phyloP scores from a whole-genome alignment of 176 grass and related monocot species.

The Triticum dicoccoides region DNA sequence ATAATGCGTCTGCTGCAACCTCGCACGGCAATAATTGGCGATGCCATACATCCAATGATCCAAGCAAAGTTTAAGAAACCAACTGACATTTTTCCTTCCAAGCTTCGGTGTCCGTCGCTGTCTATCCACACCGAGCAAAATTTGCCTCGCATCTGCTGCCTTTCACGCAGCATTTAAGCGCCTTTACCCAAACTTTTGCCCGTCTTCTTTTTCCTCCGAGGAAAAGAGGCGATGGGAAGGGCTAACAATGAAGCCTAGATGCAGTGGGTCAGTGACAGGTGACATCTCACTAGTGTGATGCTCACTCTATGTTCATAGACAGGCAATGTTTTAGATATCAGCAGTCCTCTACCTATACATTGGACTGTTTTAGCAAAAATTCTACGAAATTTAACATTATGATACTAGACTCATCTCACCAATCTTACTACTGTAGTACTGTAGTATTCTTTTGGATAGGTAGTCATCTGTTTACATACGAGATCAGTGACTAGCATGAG shows the following conservation, averaged over 20 bases:
- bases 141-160: not conserved
- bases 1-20: not conserved
- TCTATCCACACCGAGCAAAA: not conserved
- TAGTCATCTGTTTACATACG: not conserved
- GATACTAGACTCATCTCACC: not conserved
- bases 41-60: not conserved
- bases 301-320: too few species aligned
- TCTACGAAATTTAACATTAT: not conserved
- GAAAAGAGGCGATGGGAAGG: not conserved
- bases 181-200: not conserved
- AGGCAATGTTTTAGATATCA: too few species aligned
- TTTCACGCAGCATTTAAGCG: constrained; percentile 9
- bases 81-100: not conserved
- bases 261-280: not conserved
- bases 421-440: not conserved
- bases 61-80: not conserved
- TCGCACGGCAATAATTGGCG: not conserved
- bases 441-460: too few species aligned
- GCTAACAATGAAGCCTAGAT: not conserved
- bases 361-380: not conserved
- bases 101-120: not conserved
- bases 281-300: not conserved
- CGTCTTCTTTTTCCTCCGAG: not conserved
- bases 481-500: not conserved
- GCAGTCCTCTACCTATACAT: too few species aligned